phyloP scores from a whole-genome alignment of 306 rosid species.

The Trichosanthes cucumerina region DNA sequence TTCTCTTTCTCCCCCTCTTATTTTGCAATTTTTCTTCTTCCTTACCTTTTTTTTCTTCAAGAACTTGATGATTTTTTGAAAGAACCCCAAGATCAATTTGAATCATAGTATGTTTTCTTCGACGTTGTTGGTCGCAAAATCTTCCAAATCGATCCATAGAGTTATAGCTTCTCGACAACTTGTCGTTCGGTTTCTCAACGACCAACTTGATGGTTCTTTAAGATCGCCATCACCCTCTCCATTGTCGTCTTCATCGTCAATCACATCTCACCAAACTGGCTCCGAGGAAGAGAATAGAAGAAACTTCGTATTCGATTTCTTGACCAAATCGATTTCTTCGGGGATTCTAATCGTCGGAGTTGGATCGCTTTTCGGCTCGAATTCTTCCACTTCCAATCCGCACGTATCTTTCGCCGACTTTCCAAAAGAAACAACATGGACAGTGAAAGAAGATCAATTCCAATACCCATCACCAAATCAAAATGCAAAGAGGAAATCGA shows the following conservation, averaged over 20 bases:
- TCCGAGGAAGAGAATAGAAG: not conserved
- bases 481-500: constrained; percentile 17
- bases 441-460: constrained; percentile 12
- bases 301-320: constrained; percentile 13
- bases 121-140: constrained; percentile 19
- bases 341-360: constrained; percentile 39
- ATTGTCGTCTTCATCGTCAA: constrained; percentile 17
- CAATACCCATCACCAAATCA: constrained; percentile 14
- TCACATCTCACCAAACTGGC: constrained; percentile 9
- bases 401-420: constrained; percentile 30
- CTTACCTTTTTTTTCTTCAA: not conserved
- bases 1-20: not conserved
- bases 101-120: constrained; percentile 46
- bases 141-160: constrained; percentile 5
- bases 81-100: not conserved
- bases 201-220: constrained; percentile 26
- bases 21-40: not conserved
- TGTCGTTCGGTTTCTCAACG: constrained; percentile 12
- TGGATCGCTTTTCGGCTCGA: constrained; percentile 30
- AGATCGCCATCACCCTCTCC: constrained; percentile 16
- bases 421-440: constrained; percentile 13
- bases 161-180: constrained; percentile 9
- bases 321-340: constrained; percentile 29
- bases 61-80: not conserved
- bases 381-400: constrained; percentile 18